Percentiles rank a stretch among this genome's conserved stretches.
Conservation (phyloP, 2,329 filamentous ascomycete species). For the Claviceps arundinis region DNA sequence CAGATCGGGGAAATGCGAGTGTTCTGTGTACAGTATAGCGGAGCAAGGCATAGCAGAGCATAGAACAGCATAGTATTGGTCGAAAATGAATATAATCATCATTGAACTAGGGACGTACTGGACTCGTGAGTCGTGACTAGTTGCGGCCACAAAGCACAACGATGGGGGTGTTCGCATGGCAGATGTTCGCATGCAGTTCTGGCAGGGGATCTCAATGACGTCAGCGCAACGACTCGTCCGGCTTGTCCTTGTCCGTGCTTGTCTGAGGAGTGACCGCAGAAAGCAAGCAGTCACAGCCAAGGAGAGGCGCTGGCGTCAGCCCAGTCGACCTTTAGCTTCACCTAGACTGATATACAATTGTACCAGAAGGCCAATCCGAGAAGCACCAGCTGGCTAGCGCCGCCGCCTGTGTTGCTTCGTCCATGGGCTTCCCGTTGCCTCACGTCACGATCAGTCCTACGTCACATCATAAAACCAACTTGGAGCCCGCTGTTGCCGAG, state of each 20-base stretch:
- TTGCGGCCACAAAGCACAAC: too few relatives aligned
- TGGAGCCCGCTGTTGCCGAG: not conserved
- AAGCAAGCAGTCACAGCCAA: not conserved
- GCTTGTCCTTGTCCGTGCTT: too few relatives aligned
- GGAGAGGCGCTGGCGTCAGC: not conserved
- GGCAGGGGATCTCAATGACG: constrained; percentile 11
- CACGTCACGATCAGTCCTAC: not conserved
- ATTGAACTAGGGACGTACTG: too few relatives aligned
- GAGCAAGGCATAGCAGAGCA: too few relatives aligned
- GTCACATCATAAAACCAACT: constrained; percentile 3
- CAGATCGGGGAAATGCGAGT: too few relatives aligned
- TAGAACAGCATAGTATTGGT: too few relatives aligned
- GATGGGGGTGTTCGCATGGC: too few relatives aligned
- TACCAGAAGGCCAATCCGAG: not conserved
- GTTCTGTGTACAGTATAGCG: too few relatives aligned
- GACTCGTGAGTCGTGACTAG: too few relatives aligned
- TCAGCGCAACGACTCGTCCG: constrained; percentile 6
- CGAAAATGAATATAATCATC: too few relatives aligned
- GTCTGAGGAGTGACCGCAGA: not conserved
- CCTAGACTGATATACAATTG: not conserved
- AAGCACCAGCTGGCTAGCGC: constrained; percentile 2
- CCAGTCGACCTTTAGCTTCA: not conserved
- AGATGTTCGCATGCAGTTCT: constrained; percentile 4
- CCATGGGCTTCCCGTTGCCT: not conserved
- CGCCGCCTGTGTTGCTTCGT: not conserved